Conservation (phyloP, 73 alveolate genomes). For the Tetrahymena elliotti region DNA sequence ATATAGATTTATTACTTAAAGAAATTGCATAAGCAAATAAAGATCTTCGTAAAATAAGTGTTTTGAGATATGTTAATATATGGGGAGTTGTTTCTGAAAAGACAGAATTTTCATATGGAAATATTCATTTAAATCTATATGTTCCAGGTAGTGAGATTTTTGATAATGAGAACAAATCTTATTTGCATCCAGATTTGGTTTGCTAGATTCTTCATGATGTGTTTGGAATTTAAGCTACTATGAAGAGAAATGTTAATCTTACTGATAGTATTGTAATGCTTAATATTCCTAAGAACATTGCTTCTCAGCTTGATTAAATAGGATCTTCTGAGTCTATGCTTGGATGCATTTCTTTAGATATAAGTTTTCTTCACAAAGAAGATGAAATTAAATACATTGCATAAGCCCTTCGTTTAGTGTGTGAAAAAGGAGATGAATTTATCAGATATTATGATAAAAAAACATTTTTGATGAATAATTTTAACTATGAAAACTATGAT, state of each 20-base stretch:
- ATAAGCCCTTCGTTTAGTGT: neutral
- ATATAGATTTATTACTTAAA: neutral
- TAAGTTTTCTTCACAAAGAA: neutral
- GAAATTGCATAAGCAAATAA: neutral
- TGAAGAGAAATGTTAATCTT: neutral
- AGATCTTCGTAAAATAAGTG: neutral
- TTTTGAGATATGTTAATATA: neutral
- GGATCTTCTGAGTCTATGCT: neutral
- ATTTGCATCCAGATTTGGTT: neutral
- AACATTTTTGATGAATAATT: neutral
- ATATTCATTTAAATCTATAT: neutral
- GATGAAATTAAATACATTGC: neutral
- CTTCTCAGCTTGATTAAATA: neutral
- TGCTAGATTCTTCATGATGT: neutral
- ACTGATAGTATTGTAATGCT: neutral
- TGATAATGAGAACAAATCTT: neutral
- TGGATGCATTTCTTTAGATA: neutral
- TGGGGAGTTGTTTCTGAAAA: neutral
- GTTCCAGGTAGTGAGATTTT: neutral
- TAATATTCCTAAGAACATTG: neutral
- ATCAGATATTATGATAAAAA: neutral
- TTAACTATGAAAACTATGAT: neutral
- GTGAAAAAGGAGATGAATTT: neutral
- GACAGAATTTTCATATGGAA: neutral
- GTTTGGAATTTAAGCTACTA: neutral